A percentile compares a stretch with the other conserved stretches of the same genome.
These are phyloP conservation scores for Agrocybe pediades DNA, from an alignment of 768 basidiomycete species.

Conservation along the genomic window DNA sequence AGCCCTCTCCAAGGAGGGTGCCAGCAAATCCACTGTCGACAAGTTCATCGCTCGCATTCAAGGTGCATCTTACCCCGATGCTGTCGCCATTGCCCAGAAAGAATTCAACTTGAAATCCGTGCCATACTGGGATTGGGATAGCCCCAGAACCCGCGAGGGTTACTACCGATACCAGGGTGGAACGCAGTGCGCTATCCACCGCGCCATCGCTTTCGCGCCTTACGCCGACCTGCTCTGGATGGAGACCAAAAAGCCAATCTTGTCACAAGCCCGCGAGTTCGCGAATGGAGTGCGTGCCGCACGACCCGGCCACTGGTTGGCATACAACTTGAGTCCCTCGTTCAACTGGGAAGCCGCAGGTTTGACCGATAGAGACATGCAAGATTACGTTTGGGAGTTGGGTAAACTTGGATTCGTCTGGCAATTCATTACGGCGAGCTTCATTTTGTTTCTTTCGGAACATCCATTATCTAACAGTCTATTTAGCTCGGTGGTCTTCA, in stretches of 20 bases:
- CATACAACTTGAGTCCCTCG: conserved; percentile 93
- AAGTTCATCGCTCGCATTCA: conserved; percentile 66
- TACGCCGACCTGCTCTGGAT: conserved; percentile 94
- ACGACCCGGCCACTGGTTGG: conserved; percentile 90
- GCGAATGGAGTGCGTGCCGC: conserved; percentile 82
- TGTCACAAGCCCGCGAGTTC: conserved; percentile 91
- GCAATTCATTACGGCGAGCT: conserved; percentile 95
- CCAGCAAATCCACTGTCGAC: conserved; percentile 47
- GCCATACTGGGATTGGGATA: conserved; percentile 95
- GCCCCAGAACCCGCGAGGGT: conserved; percentile 92
- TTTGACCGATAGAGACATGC: conserved; percentile 81
- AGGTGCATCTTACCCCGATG: conserved; percentile 67
- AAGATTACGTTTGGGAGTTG: conserved; percentile 87
- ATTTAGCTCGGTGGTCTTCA: conserved; percentile 91
- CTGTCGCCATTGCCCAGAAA: conserved; percentile 74
- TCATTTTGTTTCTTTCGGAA: background rate
- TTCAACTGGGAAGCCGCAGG: conserved; percentile 97
- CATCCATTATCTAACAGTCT: conserved; percentile 7
- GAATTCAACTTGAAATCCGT: conserved; percentile 73
- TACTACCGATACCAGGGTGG: conserved; percentile 98
- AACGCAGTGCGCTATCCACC: conserved; percentile 91
- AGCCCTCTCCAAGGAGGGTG: conserved; percentile 64
- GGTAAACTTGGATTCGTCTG: conserved; percentile 96
- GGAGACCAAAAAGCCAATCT: conserved; percentile 96
- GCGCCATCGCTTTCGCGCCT: conserved; percentile 90